These are phyloP conservation scores for Moricandia moricandioides DNA, from an alignment of 345 rosid species.

Conservation along the genomic window DNA sequence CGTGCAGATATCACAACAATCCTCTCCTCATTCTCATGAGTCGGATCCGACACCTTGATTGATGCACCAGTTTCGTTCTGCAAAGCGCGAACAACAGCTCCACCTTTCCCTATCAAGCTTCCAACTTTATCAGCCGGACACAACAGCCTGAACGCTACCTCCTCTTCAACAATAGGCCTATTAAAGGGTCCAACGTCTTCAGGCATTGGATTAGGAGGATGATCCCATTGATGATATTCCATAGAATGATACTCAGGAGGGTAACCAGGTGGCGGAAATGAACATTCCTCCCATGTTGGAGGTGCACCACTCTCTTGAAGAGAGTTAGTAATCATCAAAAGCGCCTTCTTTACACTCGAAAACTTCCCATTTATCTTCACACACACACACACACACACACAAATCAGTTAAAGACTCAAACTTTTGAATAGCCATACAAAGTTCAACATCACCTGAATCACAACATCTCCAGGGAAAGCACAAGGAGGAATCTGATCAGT, in stretches of 20 bases:
- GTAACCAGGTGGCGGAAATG: conserved; percentile 51
- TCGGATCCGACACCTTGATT: conserved; percentile 60
- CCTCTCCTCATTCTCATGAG: conserved; percentile 63
- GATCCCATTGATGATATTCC: conserved; percentile 53
- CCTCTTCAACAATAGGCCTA: conserved; percentile 59
- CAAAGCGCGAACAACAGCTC: conserved; percentile 53
- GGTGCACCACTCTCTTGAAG: conserved; percentile 50
- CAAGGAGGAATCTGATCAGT: conserved; percentile 55
- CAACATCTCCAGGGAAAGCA: conserved; percentile 55
- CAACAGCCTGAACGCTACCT: conserved; percentile 55
- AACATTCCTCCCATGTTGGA: conserved; percentile 42
- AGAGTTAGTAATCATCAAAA: conserved; percentile 46
- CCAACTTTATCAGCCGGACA: conserved; percentile 79
- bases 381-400: background rate
- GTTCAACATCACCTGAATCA: conserved; percentile 48
- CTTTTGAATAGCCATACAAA: background rate
- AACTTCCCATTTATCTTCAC: conserved; percentile 58
- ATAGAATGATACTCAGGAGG: conserved; percentile 42
- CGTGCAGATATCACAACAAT: conserved; percentile 68
- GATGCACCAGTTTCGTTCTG: conserved; percentile 74
- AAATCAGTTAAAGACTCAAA: background rate
- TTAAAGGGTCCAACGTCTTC: conserved; percentile 47
- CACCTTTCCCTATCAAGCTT: conserved; percentile 80
- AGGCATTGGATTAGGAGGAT: conserved; percentile 55
- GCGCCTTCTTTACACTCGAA: conserved; percentile 58